These are phyloP conservation scores for Penicillium verhagenii DNA, from an alignment of 495 filamentous ascomycete species.

Conservation along the genomic window DNA sequence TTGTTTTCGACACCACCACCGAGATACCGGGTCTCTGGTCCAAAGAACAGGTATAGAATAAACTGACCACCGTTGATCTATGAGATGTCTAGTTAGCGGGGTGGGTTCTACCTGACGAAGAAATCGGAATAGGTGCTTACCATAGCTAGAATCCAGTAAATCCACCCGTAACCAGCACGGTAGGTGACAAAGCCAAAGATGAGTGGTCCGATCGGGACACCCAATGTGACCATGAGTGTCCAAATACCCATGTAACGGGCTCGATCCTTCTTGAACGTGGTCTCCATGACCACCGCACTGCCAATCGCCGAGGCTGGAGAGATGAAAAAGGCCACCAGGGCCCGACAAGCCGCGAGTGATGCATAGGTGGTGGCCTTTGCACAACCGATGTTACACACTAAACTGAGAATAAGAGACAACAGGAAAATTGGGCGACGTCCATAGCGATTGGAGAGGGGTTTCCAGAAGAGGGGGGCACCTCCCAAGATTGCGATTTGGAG, in stretches of 20 bases:
- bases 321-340: slow-evolving; percentile 52
- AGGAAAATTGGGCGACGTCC: slow-evolving; percentile 54
- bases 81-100: slow-evolving; percentile 6
- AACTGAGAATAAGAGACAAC: slow-evolving; percentile 43
- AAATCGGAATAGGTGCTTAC: slow-evolving; percentile 27
- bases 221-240: slow-evolving; percentile 51
- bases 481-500: slow-evolving; percentile 39
- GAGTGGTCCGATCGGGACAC: slow-evolving; percentile 47
- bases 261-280: slow-evolving; percentile 50
- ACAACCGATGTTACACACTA: slow-evolving; percentile 49
- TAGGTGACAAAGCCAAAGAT: slow-evolving; percentile 50
- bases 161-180: slow-evolving; percentile 38
- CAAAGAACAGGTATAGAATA: slow-evolving; percentile 52
- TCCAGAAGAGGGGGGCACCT: slow-evolving; percentile 50
- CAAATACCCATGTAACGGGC: slow-evolving; percentile 54
- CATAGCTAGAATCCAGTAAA: slow-evolving; percentile 46
- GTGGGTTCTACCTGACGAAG: slow-evolving; percentile 26
- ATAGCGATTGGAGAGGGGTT: slow-evolving; percentile 54
- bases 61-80: slow-evolving; percentile 55
- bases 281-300: slow-evolving; percentile 52
- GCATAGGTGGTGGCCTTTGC: slow-evolving; percentile 41
- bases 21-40: slow-evolving; percentile 56
- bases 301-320: slow-evolving; percentile 52
- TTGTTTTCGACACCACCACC: slow-evolving; percentile 18
- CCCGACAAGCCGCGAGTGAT: slow-evolving; percentile 44